Base-by-base conservation (phyloP, 2,329 filamentous ascomycete genomes). In the Clonostachys solani region DNA sequence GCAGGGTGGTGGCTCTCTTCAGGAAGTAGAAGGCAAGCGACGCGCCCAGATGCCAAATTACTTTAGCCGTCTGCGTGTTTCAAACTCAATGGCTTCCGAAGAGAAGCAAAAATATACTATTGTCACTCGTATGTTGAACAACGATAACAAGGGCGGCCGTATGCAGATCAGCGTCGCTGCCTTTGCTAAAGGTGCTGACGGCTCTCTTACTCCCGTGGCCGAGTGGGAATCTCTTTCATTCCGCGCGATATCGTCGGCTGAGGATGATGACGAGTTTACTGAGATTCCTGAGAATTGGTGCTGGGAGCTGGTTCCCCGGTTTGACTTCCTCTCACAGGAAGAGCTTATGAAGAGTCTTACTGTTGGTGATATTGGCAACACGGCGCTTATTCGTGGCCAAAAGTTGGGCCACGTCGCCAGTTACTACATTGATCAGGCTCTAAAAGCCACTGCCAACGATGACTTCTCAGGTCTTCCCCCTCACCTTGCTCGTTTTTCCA, bases 21-120 rank as follows among this genome's bases (percentile, higher is more conserved):
- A 54, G 33, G 41, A 52, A 15, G 49, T 49, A 9, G 52, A 60
- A 18, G 54, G 54, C 34, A 49, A 51, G 40, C 48, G 48, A 40
- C 54, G 53, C 5, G 58, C 58, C 15, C 48, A 54, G 44, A 60
- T 63, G 58, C 60, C 61, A 13, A 63, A 57, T 41, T 60, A 62
- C 45, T 49, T 63, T 35, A 55, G 53, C 16, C 54, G 58, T 10
- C 48, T 64, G 12, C 56, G 58, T 33, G 53, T 64, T 40, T 63
- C 60, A 6, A 64, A 63, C 45, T 50, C 48, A 4, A 62, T 64
- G 12, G 53, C 56, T 3, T 34, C 49, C 8, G 48, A 42, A 6
- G 33, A 48, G 5, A 47, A 54, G 17, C 54, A 53, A 35, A 43
- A 50, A 6, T 50, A 61, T 29, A 51, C 46, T 10, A 49, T 55